Evolutionary conservation across 2,329 filamentous ascomycete genomes (phyloP).

Genomic region (Periconia sp.): DNA sequence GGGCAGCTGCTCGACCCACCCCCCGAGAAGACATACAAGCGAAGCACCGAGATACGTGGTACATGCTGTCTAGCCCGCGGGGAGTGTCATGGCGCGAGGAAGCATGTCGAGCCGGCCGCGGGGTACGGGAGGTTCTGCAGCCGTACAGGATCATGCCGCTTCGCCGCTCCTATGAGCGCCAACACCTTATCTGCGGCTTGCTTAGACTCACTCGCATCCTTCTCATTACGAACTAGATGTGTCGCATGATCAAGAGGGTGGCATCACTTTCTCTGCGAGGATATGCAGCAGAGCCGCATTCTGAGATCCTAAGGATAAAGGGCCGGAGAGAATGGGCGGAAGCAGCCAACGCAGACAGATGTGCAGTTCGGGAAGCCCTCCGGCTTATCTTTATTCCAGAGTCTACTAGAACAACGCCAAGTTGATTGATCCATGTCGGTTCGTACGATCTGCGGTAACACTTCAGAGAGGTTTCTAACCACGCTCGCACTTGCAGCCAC

Average conservation of each 20-base stretch:
- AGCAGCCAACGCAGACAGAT: constrained; percentile 6
- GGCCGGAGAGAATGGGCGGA: constrained; percentile 15
- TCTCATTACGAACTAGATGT: constrained; percentile 17
- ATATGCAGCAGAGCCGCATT: constrained; percentile 41
- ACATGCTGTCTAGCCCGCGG: constrained; percentile 1
- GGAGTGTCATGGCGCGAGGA: constrained; percentile 10
- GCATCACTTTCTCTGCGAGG: constrained; percentile 12
- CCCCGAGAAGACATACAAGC: neutral
- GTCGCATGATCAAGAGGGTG: constrained; percentile 33
- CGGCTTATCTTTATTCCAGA: neutral
- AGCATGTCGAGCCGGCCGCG: constrained; percentile 23
- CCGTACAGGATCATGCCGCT: constrained; percentile 33
- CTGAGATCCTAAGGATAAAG: constrained; percentile 33
- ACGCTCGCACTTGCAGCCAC: constrained; percentile 15
- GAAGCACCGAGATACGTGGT: neutral
- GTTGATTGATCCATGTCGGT: constrained; percentile 24
- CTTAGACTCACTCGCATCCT: constrained; percentile 19
- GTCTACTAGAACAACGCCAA: constrained; percentile 4
- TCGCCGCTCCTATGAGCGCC: constrained; percentile 19
- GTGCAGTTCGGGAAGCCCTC: constrained; percentile 12
- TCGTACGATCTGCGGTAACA: constrained; percentile 8
- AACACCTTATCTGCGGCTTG: constrained; percentile 40
- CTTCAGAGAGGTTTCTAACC: too few species aligned
- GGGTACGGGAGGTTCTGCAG: constrained; percentile 39
- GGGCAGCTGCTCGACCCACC: neutral